Base-by-base conservation (phyloP, 176 grass and related monocot genomes). In the Cymbopogon citratus region DNA sequence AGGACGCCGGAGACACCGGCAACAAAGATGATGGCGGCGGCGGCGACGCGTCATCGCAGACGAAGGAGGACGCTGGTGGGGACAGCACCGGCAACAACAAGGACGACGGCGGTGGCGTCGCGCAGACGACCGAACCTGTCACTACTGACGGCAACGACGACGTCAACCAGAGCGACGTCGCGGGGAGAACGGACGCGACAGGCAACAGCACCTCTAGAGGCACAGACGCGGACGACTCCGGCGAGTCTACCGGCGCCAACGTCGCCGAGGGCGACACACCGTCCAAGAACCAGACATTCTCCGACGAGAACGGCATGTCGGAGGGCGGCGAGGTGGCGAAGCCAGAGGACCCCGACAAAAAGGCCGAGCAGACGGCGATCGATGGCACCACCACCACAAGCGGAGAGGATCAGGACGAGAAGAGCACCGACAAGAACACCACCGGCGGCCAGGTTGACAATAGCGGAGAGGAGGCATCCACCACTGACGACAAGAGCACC, bases 241-340 rank as follows among this genome's bases (percentile, higher is more conserved):
- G 43, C 12, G 60, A 68, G 63, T 38, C 43, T 1, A 35, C 24
- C 39, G 69, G 28, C 74, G 71, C 66, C 39, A 21, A 12, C 23
- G 59, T 76, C 0, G 27, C 25, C 21, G 73, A 51, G 26, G 70
- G 33, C 59, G 76, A 93, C 59, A 28, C 85, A 14, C 15, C 79
- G 63, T 66, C 87, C 15, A 90, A 75, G 54, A 81, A 84, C 74
- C 78, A 79, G 63, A 68, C 62, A 1, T 91, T 83, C 83, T 83
- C 82, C 49, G 86, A 91, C 59, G 91, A 97, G 81, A 93, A 89
- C 77, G 91, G 94, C 65, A 93, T 33, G 66, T 81, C 84, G 36
- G 88, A 97, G 73, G 93, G 80, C 52, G 87, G 90, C 15, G 90
- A 91, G 31, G 76, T 93, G 73, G 77, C 78, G 12, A 90, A 63